Percentiles rank a stretch among this genome's conserved stretches.
These are phyloP conservation scores for Skeletonema costatum DNA, from an alignment of 108 stramenopile genomes.

Conservation along the genomic window DNA sequence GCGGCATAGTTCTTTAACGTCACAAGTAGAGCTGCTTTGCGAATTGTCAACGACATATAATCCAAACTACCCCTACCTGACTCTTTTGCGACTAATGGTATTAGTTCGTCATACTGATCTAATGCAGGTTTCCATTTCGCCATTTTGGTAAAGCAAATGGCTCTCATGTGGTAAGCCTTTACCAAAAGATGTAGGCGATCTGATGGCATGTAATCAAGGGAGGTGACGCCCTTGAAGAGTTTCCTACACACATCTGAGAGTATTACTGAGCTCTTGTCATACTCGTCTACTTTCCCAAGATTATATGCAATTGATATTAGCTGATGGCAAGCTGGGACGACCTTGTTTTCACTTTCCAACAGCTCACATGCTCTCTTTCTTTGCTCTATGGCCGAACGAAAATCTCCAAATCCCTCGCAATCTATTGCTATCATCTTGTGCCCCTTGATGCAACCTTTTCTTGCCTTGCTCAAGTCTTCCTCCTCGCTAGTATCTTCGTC, in stretches of 20 bases:
- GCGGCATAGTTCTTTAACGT: conserved; percentile 18
- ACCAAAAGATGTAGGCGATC: conserved; percentile 23
- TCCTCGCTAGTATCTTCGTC: neutral
- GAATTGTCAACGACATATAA: conserved; percentile 32
- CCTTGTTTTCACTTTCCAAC: conserved; percentile 14
- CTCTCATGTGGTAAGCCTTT: conserved; percentile 34
- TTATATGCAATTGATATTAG: conserved; percentile 34
- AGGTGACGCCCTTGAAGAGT: conserved; percentile 20
- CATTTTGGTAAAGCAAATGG: conserved; percentile 25
- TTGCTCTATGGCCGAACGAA: conserved; percentile 31
- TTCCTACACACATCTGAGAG: conserved; percentile 26
- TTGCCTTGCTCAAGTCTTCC: neutral
- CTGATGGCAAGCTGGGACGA: conserved; percentile 36
- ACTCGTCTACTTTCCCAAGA: conserved; percentile 19
- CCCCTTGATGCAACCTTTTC: conserved; percentile 36
- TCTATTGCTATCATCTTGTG: conserved; percentile 37
- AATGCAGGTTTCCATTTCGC: conserved; percentile 29
- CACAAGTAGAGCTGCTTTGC: conserved; percentile 35
- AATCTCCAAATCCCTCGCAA: conserved; percentile 22
- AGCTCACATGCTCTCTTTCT: conserved; percentile 26
- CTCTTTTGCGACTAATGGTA: conserved; percentile 28
- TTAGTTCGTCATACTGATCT: conserved; percentile 35
- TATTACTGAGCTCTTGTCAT: conserved; percentile 13
- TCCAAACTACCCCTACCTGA: conserved; percentile 16
- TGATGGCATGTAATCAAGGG: conserved; percentile 28